Percentiles rank a stretch among this genome's conserved stretches.
These are phyloP conservation scores for Penstemon newberryi DNA, from an alignment of 257 asterid species.

Conservation along the genomic window DNA sequence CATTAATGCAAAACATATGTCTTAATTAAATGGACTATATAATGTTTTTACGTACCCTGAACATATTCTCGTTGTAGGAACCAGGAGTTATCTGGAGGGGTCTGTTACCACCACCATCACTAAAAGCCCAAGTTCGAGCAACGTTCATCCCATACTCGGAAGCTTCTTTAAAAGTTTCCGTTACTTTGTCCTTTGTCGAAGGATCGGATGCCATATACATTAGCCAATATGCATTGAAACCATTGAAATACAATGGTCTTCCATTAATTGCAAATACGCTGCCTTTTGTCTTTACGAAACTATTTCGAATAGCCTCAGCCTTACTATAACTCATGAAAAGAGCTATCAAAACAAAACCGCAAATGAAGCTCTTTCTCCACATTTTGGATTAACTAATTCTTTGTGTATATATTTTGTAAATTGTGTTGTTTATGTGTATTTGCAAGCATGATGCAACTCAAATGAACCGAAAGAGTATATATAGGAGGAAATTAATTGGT, in stretches of 20 bases:
- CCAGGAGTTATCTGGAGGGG: slow-evolving; percentile 41
- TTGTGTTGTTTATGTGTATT: no score
- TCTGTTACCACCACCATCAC: slow-evolving; percentile 20
- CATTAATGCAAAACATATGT: no score
- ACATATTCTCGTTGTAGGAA: no score
- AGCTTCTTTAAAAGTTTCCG: slow-evolving; percentile 28
- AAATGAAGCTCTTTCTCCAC: slow-evolving; percentile 6
- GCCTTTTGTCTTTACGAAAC: slow-evolving; percentile 26
- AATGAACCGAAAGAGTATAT: no score
- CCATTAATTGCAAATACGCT: slow-evolving; percentile 32
- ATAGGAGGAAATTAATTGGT: no score
- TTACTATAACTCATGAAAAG: slow-evolving; percentile 14
- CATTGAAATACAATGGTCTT: slow-evolving; percentile 39
- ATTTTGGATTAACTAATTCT: neutral
- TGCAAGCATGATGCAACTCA: no score
- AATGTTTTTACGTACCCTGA: no score
- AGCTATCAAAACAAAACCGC: slow-evolving; percentile 1
- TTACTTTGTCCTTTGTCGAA: slow-evolving; percentile 26
- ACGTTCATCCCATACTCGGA: slow-evolving; percentile 5
- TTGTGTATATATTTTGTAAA: no score
- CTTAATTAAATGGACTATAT: no score
- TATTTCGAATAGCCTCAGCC: neutral
- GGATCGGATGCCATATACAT: slow-evolving; percentile 37
- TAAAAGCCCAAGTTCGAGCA: no score
- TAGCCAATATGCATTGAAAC: slow-evolving; percentile 48